A percentile compares a stretch with the other conserved stretches of the same genome.
Conservation (phyloP, 345 rosid genomes). For the Viola odorata region DNA sequence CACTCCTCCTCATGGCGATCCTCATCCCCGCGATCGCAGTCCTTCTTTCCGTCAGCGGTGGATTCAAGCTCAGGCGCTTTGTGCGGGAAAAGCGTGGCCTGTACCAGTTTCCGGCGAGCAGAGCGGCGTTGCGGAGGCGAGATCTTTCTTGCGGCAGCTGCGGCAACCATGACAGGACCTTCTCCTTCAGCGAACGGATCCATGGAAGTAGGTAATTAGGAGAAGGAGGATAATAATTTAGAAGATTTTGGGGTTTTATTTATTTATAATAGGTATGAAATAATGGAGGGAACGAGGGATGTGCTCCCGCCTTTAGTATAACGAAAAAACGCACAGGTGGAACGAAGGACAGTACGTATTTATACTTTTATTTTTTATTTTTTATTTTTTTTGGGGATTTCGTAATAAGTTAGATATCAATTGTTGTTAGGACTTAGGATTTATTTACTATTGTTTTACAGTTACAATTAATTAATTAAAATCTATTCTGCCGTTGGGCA, state of each 20-base stretch:
- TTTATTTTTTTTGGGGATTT: not conserved
- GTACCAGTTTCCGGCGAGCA: slow-evolving; percentile 61
- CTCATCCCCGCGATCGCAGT: slow-evolving; percentile 16
- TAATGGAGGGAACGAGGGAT: not conserved
- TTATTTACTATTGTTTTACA: too few species aligned
- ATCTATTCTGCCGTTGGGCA: too few species aligned
- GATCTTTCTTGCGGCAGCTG: not conserved
- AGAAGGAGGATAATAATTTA: not conserved
- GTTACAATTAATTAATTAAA: too few species aligned
- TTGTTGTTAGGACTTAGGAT: too few species aligned
- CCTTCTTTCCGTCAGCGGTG: slow-evolving; percentile 23
- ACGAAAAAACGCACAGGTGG: too few species aligned
- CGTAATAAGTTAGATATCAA: too few species aligned
- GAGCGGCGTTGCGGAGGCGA: slow-evolving; percentile 30
- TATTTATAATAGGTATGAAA: not conserved
- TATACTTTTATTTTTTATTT: too few species aligned
- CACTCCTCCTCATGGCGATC: slow-evolving; percentile 38
- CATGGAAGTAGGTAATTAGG: slow-evolving; percentile 9
- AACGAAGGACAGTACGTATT: too few species aligned
- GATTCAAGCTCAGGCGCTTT: slow-evolving; percentile 36
- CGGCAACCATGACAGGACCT: not conserved
- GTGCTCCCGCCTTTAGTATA: not conserved
- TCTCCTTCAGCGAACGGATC: slow-evolving; percentile 7
- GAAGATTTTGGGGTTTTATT: not conserved
- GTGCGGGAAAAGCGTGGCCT: slow-evolving; percentile 62